Evolutionary conservation across 805 yeast species (phyloP).

Genomic region (Blastobotrys peoriensis): DNA sequence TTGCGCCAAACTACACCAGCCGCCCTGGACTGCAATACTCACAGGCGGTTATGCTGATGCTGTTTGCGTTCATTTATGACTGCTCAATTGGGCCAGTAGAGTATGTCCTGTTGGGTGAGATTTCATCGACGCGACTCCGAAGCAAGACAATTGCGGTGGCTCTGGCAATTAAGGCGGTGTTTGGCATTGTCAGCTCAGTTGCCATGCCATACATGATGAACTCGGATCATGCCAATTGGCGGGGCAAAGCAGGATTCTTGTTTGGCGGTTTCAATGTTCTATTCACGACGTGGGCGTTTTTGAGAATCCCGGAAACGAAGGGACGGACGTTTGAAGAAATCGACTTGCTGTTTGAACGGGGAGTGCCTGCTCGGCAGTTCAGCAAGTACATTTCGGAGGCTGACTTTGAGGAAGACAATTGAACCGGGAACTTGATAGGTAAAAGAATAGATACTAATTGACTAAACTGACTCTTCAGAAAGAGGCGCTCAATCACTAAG

Average conservation of each 20-base stretch:
- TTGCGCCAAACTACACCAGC: conserved; percentile 29
- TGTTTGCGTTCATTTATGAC: conserved; percentile 42
- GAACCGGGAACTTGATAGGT: too few species aligned
- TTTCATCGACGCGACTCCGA: conserved; percentile 38
- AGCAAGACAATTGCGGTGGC: conserved; percentile 38
- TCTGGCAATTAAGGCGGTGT: conserved; percentile 27
- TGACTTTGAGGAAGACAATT: too few species aligned
- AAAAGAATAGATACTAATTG: too few species aligned
- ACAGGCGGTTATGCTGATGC: conserved; percentile 40
- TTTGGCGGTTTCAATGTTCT: conserved; percentile 35
- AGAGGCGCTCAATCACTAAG: too few species aligned
- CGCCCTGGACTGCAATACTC: conserved; percentile 23
- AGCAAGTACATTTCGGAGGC: neutral
- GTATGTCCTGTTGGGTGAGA: conserved; percentile 37
- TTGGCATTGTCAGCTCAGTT: conserved; percentile 17
- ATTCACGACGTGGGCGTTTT: conserved; percentile 39
- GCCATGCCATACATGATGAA: conserved; percentile 43
- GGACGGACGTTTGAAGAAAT: conserved; percentile 53
- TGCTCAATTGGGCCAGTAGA: conserved; percentile 40
- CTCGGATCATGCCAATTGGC: conserved; percentile 41
- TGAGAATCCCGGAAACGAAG: conserved; percentile 55
- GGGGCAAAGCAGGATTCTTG: conserved; percentile 43
- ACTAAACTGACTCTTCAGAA: too few species aligned
- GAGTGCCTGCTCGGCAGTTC: conserved; percentile 23
- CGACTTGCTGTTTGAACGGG: conserved; percentile 39